phyloP scores from a whole-genome alignment of 495 filamentous ascomycete genomes.

The Corynascus novoguineensis region DNA sequence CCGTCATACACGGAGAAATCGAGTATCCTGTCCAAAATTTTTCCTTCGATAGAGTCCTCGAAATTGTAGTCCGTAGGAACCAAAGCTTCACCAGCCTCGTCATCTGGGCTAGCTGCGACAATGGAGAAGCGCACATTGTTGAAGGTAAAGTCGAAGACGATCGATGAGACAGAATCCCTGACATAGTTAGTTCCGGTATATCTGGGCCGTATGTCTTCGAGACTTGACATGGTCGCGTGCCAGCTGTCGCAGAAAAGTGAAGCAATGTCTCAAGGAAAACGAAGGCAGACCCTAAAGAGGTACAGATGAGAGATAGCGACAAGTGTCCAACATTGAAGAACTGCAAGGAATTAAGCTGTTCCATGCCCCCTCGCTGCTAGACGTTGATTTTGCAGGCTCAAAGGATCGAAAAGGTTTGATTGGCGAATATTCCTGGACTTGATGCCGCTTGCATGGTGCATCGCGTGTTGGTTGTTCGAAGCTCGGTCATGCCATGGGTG shows the following conservation, averaged over 20 bases:
- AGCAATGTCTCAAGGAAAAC: neutral
- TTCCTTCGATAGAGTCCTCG: slow-evolving; percentile 1
- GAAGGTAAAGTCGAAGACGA: neutral
- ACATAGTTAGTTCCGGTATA: neutral
- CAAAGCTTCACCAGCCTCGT: neutral
- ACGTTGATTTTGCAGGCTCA: neutral
- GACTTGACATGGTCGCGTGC: neutral
- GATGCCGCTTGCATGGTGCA: neutral
- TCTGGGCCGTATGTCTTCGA: neutral
- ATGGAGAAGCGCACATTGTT: neutral
- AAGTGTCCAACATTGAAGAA: neutral
- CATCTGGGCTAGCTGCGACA: neutral
- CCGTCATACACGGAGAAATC: neutral
- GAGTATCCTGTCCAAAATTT: neutral
- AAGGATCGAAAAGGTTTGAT: neutral
- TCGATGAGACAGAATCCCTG: neutral
- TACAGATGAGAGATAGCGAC: neutral
- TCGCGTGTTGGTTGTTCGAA: neutral
- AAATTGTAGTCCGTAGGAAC: neutral
- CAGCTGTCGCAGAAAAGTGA: neutral
- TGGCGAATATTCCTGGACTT: neutral
- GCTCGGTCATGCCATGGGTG: neutral
- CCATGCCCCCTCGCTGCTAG: neutral
- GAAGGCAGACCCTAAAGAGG: neutral
- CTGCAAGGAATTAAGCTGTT: neutral